Evolutionary conservation across 768 basidiomycete species (phyloP), one percentile per base, ranked within the genome.

Genomic region (Leccinum boreale): DNA sequence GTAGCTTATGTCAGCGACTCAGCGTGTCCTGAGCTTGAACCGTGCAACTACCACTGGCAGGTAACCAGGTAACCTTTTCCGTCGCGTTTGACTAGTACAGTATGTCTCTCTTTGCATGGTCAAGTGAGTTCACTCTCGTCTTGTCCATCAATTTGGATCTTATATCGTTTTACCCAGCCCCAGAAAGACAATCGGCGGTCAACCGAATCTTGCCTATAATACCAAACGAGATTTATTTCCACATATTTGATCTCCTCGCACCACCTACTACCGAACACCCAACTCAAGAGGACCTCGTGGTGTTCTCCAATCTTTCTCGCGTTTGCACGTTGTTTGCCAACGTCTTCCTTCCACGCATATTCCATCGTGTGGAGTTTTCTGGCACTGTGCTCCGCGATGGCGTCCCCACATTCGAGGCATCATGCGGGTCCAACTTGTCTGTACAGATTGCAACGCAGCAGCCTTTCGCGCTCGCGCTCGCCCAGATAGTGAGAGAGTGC

Each of bases 321-420:
- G 77, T 78, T 35, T 82, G 81, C 58, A 73, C 72, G 14, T 74
- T 77, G 58, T 81, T 82, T 52, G 74, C 70, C 52, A 71, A 73
- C 7, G 21, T 73, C 2, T 67, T 71, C 17, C 61, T 77, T 9
- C 75, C 79, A 0, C 75, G 75, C 24, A 62, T 79, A 4, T 81
- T 77, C 59, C 67, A 73, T 26, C 63, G 62, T 4, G n/a, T 81
- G 15, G 39, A 60, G 4, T 58, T 65, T 46, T 56, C 47, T 17
- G 59, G 67, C 4, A 36, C 58, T n/a, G 64, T 75, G 7, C 15
- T 36, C 17, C 19, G 19, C 19, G 19, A 45, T 23, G 44, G 21
- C 3, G 21, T 15, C 3, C 44, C 19, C 19, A 23, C 19, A 11
- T 21, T 21, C 44, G 21, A 21, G 44, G 44, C 19, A 10, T 45